These are phyloP conservation scores for Fusarium begoniae DNA, from an alignment of 2,329 filamentous ascomycete species.

Conservation along the genomic window DNA sequence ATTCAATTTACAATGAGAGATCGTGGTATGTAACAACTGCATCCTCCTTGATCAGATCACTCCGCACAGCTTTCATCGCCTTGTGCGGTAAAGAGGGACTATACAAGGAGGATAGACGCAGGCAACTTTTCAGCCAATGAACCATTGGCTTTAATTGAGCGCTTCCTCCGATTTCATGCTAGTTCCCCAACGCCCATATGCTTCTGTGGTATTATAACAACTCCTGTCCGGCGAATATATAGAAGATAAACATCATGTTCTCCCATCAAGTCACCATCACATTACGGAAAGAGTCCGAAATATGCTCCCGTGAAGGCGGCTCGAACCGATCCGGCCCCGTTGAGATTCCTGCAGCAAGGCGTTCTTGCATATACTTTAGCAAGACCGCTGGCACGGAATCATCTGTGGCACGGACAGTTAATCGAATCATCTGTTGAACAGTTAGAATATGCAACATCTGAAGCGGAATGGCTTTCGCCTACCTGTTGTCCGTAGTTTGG, in stretches of 20 bases:
- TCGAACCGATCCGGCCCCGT: constrained; percentile 52
- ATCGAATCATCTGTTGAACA: constrained; percentile 81
- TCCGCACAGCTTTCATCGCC: constrained; percentile 18
- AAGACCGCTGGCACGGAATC: constrained; percentile 84
- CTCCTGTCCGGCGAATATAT: constrained; percentile 39
- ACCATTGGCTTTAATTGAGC: constrained; percentile 34
- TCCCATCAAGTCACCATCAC: constrained; percentile 59
- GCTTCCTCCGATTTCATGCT: constrained; percentile 39
- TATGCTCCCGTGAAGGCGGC: constrained; percentile 58
- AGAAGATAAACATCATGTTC: constrained; percentile 27
- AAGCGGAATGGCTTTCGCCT: constrained; percentile 50
- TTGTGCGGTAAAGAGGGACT: constrained; percentile 18
- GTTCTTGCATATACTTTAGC: constrained; percentile 87
- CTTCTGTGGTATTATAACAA: constrained; percentile 44
- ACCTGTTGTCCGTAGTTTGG: constrained; percentile 94
- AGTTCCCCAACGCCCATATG: constrained; percentile 47
- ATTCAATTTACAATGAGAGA: constrained; percentile 35
- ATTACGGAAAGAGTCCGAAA: constrained; percentile 64
- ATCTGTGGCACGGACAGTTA: constrained; percentile 94
- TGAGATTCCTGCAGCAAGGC: constrained; percentile 67
- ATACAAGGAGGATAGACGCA: constrained; percentile 13
- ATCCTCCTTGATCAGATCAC: constrained; percentile 32
- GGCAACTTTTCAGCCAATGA: constrained; percentile 30
- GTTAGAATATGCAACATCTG: constrained; percentile 22
- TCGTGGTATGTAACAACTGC: constrained; percentile 41